These are phyloP conservation scores for Jacaranda copaia DNA, from an alignment of 257 asterid species.

Conservation along the genomic window DNA sequence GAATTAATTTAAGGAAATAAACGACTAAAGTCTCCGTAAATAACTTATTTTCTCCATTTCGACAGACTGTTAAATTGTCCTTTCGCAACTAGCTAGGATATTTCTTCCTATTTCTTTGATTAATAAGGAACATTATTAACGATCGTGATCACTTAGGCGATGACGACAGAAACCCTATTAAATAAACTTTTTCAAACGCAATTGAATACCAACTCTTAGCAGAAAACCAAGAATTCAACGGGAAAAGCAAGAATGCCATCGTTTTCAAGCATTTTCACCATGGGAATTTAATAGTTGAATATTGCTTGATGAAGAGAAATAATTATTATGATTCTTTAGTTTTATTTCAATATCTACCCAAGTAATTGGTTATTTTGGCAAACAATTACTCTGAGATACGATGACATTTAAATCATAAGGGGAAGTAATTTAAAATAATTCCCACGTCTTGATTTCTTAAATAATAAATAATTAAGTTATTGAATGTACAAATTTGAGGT, in stretches of 20 bases:
- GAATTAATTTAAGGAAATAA: background rate
- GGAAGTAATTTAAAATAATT: no score
- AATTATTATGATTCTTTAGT: no score
- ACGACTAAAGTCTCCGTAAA: background rate
- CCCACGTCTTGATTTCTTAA: no score
- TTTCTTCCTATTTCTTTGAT: background rate
- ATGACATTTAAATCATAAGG: no score
- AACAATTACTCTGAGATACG: no score
- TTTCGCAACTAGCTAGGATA: background rate
- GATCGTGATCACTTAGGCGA: constrained; percentile 6
- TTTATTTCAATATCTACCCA: no score
- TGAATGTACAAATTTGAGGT: no score
- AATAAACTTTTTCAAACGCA: background rate
- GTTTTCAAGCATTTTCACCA: background rate
- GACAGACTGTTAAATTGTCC: background rate
- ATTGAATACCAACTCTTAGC: background rate
- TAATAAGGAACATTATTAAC: background rate
- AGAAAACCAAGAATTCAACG: background rate
- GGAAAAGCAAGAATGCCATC: no score
- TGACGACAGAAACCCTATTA: background rate
- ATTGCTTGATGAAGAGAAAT: no score
- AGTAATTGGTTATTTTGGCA: no score
- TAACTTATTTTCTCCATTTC: background rate
- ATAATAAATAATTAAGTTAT: no score
- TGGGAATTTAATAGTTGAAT: background rate